phyloP scores from a whole-genome alignment of 768 basidiomycete genomes.

The Inosperma sp. region DNA sequence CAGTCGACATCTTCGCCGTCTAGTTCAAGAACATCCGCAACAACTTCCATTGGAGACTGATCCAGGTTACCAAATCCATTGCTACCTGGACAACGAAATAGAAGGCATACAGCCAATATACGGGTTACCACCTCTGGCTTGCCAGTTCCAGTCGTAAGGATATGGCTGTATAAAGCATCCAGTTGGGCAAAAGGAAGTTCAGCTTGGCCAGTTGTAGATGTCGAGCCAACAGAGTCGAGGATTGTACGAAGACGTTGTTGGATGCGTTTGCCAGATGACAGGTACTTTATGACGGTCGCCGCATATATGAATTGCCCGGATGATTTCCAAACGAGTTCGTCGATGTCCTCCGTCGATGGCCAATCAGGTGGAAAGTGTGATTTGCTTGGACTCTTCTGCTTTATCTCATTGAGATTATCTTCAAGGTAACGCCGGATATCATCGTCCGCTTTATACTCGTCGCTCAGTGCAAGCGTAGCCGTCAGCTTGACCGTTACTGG shows the following conservation, averaged over 20 bases:
- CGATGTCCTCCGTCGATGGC: constrained; percentile 2
- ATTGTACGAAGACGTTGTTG: background rate
- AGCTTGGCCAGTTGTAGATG: too few relatives aligned
- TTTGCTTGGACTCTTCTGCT: background rate
- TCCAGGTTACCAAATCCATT: background rate
- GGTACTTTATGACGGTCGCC: constrained; percentile 4
- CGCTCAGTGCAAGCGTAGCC: background rate
- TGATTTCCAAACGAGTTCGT: constrained; percentile 4
- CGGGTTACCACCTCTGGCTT: background rate
- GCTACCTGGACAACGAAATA: background rate
- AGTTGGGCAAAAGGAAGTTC: constrained; percentile 1
- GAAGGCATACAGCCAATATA: background rate
- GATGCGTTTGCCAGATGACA: constrained; percentile 2
- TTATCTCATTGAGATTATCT: constrained; percentile 7
- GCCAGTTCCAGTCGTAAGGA: background rate
- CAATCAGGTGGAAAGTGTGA: background rate
- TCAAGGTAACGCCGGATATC: constrained; percentile 10
- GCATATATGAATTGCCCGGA: constrained; percentile 14
- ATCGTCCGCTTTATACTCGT: constrained; percentile 3
- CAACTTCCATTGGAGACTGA: background rate
- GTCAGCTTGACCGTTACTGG: background rate
- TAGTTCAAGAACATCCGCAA: background rate
- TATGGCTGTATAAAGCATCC: background rate
- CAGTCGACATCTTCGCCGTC: background rate
- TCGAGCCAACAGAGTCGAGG: background rate